Base-by-base conservation (phyloP, 495 filamentous ascomycete species). In the Entonaema liquescens region DNA sequence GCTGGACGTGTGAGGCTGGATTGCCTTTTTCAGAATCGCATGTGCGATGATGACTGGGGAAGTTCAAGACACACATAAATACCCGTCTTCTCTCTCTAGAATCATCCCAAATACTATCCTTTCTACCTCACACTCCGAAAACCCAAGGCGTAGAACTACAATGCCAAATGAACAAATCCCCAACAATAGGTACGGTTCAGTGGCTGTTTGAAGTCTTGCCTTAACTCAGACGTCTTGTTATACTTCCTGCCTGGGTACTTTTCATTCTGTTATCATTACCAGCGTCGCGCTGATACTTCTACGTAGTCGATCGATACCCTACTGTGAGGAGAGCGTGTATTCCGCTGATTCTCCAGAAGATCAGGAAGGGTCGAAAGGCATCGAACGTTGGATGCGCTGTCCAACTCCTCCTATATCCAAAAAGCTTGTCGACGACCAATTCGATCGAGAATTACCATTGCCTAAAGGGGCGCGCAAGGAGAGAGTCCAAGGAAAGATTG, bases 301-400 rank as follows among this genome's bases (percentile, higher is more conserved):
- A 26, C 17, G 23, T 57, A 70, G 68, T 50, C 68, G 19, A 33
- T 17, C 58, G 5, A 33, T 54, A 72, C 44, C 69, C 44, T 55
- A 35, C 36, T 67, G 55, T 53, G 59, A 72, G 63, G 69, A 72
- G 62, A 67, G 69, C 59, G 58, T 72, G 47, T 72, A 72, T 62
- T 72, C 69, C 17, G 47, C 53, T 47, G 59, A 44, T 11, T 62
- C 59, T 42, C 57, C 53, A 13, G 68, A 71, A 62, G 63, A 71
- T 25, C 68, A 71, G 54, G 63, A 64, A n/a, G 63, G 63, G 50
- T 63, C 58, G 2, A 54, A 49, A 60, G 69, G 63, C 7, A 67
- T 72, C 28, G 63, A 72, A 26, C 35, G 59, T 59, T 72, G 69
- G 63, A 72, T 72, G 69, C 69, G 63, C 33, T 72, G 69, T 28